These are phyloP conservation scores for Kingdonia uniflora DNA, from an alignment of 164 flowering plant species.

Conservation along the genomic window DNA sequence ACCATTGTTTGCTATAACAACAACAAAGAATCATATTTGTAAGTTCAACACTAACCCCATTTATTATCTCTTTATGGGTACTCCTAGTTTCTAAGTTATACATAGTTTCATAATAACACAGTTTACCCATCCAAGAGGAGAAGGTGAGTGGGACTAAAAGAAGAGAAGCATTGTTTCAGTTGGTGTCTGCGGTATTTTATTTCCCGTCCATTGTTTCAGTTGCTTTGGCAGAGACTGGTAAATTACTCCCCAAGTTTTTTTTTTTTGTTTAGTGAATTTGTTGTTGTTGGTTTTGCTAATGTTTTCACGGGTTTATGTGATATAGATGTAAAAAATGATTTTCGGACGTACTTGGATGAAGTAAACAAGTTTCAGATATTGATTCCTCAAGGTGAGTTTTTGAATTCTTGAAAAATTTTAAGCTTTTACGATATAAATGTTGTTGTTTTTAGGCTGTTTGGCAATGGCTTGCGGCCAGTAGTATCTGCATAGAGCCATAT, in stretches of 20 bases:
- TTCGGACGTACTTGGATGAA: constrained; percentile 56
- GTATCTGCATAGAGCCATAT: too few species aligned
- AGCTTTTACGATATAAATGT: too few species aligned
- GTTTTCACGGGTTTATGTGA: background rate
- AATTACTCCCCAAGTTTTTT: background rate
- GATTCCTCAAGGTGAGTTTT: constrained; percentile 58
- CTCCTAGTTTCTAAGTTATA: background rate
- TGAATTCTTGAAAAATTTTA: too few species aligned
- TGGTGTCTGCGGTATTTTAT: constrained; percentile 22
- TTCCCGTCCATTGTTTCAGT: constrained; percentile 21
- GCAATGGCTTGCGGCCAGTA: too few species aligned
- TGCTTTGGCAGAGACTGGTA: constrained; percentile 40
- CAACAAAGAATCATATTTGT: background rate
- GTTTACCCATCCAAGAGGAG: background rate
- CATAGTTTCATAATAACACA: background rate
- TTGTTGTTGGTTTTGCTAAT: background rate
- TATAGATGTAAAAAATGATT: constrained; percentile 30
- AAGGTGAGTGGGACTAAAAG: constrained; percentile 7
- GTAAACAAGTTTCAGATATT: constrained; percentile 59
- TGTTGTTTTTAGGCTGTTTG: too few species aligned
- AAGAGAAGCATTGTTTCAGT: constrained; percentile 36
- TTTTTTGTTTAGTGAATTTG: background rate
- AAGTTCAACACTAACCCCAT: too few species aligned
- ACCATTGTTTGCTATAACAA: constrained; percentile 5
- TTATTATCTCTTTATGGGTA: background rate